phyloP scores from a whole-genome alignment of 306 rosid species.

The Ceratonia siliqua region DNA sequence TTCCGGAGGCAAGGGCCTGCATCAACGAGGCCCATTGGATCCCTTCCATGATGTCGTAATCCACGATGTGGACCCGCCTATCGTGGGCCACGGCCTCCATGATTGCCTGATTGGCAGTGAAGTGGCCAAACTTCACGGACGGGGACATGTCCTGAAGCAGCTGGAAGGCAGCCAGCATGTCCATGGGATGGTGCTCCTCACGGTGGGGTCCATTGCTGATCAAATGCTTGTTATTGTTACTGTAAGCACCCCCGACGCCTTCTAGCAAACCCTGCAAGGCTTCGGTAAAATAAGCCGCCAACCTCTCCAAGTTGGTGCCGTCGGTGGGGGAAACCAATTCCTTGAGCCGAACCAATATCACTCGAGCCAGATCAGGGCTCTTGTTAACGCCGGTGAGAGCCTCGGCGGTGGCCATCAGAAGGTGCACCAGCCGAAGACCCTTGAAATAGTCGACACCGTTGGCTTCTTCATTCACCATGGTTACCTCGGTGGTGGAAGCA shows the following conservation, averaged over 20 bases:
- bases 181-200: conserved; percentile 32
- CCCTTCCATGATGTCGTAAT: conserved; percentile 81
- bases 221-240: conserved; percentile 4
- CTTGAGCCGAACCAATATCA: conserved; percentile 97
- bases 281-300: conserved; percentile 71
- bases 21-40: conserved; percentile 89
- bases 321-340: conserved; percentile 69
- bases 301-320: conserved; percentile 74
- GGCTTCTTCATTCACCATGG: conserved; percentile 8
- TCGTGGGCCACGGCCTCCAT: conserved; percentile 64
- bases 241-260: conserved; percentile 29
- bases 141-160: conserved; percentile 92
- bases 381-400: conserved; percentile 52
- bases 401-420: conserved; percentile 87
- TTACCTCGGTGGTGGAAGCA: neutral
- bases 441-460: conserved; percentile 37
- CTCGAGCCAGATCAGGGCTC: conserved; percentile 84
- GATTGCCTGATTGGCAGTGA: conserved; percentile 92
- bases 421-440: conserved; percentile 77
- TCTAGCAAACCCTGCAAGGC: conserved; percentile 66
- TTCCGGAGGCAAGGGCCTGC: conserved; percentile 58
- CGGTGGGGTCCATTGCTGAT: conserved; percentile 22
- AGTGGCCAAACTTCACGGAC: conserved; percentile 74
- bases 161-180: conserved; percentile 69
- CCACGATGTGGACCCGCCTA: conserved; percentile 69